Base-by-base conservation (phyloP, 371 early-diverging fungal genomes). In the Rhizopus arrhizus region DNA sequence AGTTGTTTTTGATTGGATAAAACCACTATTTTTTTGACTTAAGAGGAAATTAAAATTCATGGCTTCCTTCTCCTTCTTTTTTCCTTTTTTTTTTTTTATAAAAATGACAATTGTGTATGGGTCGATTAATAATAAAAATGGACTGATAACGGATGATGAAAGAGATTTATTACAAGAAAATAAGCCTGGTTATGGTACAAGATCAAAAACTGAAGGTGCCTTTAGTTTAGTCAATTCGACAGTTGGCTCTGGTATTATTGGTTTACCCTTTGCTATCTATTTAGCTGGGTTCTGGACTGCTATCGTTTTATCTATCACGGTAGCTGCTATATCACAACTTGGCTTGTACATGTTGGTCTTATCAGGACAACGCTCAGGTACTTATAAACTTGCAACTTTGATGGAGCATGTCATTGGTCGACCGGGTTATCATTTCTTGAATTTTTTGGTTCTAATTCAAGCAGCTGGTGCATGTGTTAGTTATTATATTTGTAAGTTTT, bases 181-280 rank as follows among this genome's bases (percentile, higher is more conserved):
- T 48, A 59, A 63, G 16, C 73, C 72, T 35, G 81, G 81, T 4
- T 75, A 68, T 64, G 81, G 81, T 41, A 64, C 72, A 12, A 62
- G 78, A 7, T 65, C 66, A 35, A 55, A 70, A 11, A 47, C 75
- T 0, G 72, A 75, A 33, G 77, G 75, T 28, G 68, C 85, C 4
- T 75, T 83, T 53, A 84, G 80, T 49, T 64, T 86, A 34, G 80
- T 83, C 28, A 86, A 86, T 68, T 78, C 82, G 7, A 86, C 83
- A 2, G 84, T 86, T 5, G 86, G 86, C 1, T 80, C 86, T 5
- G 86, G 86, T 32, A 77, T 86, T n/a, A 73, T 86, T 53, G 86
- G 85, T 0, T 59, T 86, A 15, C 75, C 83, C 3, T 77, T 80
- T 62, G 82, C 85, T 9, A 66, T 83, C n/a, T 64, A 73, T 31